Evolutionary conservation across 2,329 filamentous ascomycete genomes (phyloP).

Genomic region (Fusarium sp.): DNA sequence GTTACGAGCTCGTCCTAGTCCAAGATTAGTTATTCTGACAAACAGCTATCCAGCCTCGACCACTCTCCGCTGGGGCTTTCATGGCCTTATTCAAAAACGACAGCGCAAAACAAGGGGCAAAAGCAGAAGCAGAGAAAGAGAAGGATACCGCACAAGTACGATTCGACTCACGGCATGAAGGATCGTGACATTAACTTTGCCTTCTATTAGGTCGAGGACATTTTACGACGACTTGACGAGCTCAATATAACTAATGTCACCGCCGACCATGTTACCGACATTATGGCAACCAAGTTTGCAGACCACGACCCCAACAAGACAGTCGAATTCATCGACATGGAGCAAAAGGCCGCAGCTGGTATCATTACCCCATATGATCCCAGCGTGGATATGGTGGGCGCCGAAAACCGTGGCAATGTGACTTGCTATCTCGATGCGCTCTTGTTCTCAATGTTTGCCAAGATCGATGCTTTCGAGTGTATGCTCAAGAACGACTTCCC

Average conservation of each 20-base stretch:
- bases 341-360: constrained; percentile 85
- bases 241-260: constrained; percentile 60
- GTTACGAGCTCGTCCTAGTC: not conserved
- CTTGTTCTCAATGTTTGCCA: constrained; percentile 95
- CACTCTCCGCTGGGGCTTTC: constrained; percentile 68
- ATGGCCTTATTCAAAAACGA: constrained; percentile 74
- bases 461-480: constrained; percentile 89
- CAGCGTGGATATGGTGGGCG: constrained; percentile 79
- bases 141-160: constrained; percentile 56
- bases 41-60: constrained; percentile 57
- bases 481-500: constrained; percentile 86
- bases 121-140: constrained; percentile 62
- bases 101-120: constrained; percentile 61
- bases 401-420: constrained; percentile 84
- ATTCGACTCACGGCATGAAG: not conserved
- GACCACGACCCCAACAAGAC: constrained; percentile 79
- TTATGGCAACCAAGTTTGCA: constrained; percentile 71
- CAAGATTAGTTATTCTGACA: constrained; percentile 17
- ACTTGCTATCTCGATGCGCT: constrained; percentile 96
- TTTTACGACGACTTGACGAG: constrained; percentile 56
- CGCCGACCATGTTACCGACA: constrained; percentile 68
- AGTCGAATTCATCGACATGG: constrained; percentile 79
- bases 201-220: constrained; percentile 54
- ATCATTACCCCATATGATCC: constrained; percentile 81
- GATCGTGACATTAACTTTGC: constrained; percentile 27